phyloP scores from a whole-genome alignment of 202 grass and related monocot genomes.

The Panicum virgatum region DNA sequence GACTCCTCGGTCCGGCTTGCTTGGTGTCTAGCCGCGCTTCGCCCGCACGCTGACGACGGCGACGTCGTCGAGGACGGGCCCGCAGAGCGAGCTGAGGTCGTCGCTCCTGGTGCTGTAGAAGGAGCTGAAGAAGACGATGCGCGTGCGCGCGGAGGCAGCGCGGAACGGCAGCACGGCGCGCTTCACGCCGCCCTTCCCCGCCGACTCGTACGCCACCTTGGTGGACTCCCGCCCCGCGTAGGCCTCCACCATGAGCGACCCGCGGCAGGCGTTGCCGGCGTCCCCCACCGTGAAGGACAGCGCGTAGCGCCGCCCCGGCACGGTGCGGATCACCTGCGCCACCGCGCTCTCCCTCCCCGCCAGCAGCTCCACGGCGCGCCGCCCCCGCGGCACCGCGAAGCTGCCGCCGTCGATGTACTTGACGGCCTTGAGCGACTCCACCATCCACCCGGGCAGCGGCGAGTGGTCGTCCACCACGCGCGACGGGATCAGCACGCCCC shows the following conservation, averaged over 20 bases:
- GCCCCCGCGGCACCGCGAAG: conserved; percentile 66
- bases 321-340: conserved; percentile 68
- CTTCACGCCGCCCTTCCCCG: conserved; percentile 56
- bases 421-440: conserved; percentile 78
- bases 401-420: conserved; percentile 70
- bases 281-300: conserved; percentile 79
- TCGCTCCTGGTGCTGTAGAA: conserved; percentile 77
- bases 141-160: conserved; percentile 49
- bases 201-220: conserved; percentile 68
- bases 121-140: conserved; percentile 76
- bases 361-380: conserved; percentile 72
- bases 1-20: not conserved
- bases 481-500: conserved; percentile 77
- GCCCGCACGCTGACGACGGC: conserved; percentile 70
- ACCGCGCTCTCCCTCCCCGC: conserved; percentile 70
- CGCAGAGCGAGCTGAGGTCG: conserved; percentile 83
- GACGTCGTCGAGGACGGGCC: conserved; percentile 77
- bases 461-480: conserved; percentile 62
- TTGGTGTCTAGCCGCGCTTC: conserved; percentile 27
- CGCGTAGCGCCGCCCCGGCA: conserved; percentile 47
- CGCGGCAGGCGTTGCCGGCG: conserved; percentile 59
- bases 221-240: conserved; percentile 54
- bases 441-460: conserved; percentile 77
- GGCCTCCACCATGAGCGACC: conserved; percentile 66
- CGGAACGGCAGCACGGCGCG: conserved; percentile 63